Conservation (phyloP, 345 rosid genomes). For the Eucalyptus brandiana region DNA sequence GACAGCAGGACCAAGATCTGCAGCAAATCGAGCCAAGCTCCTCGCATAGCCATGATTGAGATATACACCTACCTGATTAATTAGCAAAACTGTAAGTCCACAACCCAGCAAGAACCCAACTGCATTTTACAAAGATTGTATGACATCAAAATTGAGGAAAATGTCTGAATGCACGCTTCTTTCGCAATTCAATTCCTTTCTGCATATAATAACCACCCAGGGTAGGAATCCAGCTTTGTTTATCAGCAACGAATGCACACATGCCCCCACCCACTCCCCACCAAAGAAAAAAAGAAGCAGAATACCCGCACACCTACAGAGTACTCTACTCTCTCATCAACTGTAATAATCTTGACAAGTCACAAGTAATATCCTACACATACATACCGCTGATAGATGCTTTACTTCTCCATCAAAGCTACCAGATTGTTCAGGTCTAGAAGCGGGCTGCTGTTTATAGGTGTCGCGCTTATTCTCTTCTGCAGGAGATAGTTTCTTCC, state of each 20-base stretch:
- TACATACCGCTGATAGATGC: slow-evolving; percentile 66
- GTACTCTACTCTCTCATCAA: neutral
- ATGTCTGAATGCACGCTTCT: neutral
- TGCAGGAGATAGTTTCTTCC: slow-evolving; percentile 59
- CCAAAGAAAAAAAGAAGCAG: neutral
- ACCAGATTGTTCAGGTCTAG: slow-evolving; percentile 23
- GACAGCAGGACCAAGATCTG: slow-evolving; percentile 72
- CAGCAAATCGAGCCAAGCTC: slow-evolving; percentile 83
- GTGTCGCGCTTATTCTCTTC: slow-evolving; percentile 80
- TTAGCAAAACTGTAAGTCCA: neutral
- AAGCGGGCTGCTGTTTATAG: slow-evolving; percentile 33
- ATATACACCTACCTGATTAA: slow-evolving; percentile 68
- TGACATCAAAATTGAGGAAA: neutral
- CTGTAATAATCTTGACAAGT: neutral
- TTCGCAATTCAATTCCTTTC: neutral
- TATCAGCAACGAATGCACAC: neutral
- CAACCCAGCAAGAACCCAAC: neutral
- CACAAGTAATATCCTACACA: neutral
- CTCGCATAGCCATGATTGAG: slow-evolving; percentile 73
- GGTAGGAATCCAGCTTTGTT: neutral
- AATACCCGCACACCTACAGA: neutral
- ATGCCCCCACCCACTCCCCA: neutral
- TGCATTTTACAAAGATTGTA: neutral
- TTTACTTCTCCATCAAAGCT: slow-evolving; percentile 54
- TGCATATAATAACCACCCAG: neutral